Evolutionary conservation across 139 green algal species (phyloP).

Genomic region (Mesotaenium endlicherianum): DNA sequence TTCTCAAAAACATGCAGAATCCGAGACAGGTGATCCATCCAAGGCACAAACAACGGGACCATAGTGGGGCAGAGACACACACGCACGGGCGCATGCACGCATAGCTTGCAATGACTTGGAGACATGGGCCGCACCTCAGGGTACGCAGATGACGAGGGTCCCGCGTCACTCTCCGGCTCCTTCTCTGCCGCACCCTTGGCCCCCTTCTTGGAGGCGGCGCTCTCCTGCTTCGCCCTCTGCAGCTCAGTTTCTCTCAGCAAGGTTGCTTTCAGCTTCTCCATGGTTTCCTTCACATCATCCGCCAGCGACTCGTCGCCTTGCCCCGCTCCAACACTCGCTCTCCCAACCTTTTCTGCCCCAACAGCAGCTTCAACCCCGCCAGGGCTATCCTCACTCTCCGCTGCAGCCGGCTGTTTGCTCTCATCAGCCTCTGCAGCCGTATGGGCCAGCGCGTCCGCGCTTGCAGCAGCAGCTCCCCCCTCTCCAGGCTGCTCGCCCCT

Average conservation of each 20-base stretch:
- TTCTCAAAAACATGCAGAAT: no score
- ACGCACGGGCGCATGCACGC: no score
- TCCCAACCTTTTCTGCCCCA: not conserved
- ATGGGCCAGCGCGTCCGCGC: no score
- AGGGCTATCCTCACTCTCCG: not conserved
- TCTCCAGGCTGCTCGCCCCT: not conserved
- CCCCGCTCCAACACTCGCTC: not conserved
- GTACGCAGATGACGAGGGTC: no score
- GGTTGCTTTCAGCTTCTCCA: conserved; percentile 4
- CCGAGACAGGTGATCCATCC: no score
- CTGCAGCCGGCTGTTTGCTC: not conserved
- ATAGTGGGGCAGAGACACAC: no score
- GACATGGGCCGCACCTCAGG: no score
- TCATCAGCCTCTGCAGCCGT: not conserved
- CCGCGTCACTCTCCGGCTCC: conserved; percentile 15
- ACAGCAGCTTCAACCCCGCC: not conserved
- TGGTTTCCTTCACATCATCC: not conserved
- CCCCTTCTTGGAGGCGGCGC: not conserved
- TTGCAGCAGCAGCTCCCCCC: no score
- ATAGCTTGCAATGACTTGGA: no score
- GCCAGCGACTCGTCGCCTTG: not conserved
- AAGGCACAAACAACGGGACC: no score
- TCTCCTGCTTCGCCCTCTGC: not conserved
- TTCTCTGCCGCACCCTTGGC: conserved; percentile 22
- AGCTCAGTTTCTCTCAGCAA: not conserved